Conservation (phyloP, 2,329 filamentous ascomycete species). For the Dactylellina haptotyla region DNA sequence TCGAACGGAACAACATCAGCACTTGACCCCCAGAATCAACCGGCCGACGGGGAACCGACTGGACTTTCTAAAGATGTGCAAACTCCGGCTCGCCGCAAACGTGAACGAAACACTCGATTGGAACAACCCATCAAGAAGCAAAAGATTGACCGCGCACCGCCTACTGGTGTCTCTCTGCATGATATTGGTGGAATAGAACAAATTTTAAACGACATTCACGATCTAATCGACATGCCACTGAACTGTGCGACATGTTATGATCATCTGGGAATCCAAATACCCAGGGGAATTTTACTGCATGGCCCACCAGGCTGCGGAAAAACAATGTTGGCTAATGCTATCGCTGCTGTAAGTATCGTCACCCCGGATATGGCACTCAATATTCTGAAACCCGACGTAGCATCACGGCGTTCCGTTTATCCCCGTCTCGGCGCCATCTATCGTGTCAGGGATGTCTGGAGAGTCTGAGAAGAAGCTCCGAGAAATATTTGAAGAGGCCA, state of each 20-base stretch:
- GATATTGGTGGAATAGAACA: constrained; percentile 81
- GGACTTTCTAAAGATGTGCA: constrained; percentile 51
- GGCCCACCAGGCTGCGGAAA: constrained; percentile 88
- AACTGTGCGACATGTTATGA: constrained; percentile 73
- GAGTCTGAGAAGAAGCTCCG: constrained; percentile 88
- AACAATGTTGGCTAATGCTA: constrained; percentile 82
- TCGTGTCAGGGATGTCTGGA: constrained; percentile 87
- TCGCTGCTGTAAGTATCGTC: constrained; percentile 68
- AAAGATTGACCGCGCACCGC: constrained; percentile 76
- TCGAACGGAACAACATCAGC: constrained; percentile 58
- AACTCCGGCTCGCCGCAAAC: constrained; percentile 54
- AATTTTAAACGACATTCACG: constrained; percentile 74
- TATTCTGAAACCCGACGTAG: background rate
- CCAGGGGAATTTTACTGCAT: constrained; percentile 79
- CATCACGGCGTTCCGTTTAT: constrained; percentile 79
- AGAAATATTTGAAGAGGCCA: constrained; percentile 87
- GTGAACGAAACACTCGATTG: constrained; percentile 56
- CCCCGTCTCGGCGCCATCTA: constrained; percentile 80
- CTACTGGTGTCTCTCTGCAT: constrained; percentile 73
- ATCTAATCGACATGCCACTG: constrained; percentile 78
- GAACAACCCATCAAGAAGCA: constrained; percentile 66
- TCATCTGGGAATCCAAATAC: constrained; percentile 73
- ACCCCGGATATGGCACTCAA: background rate
- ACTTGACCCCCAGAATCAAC: constrained; percentile 37
- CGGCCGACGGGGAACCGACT: constrained; percentile 52